Base-by-base conservation (phyloP, 768 basidiomycete genomes). In the Trametes meyenii region DNA sequence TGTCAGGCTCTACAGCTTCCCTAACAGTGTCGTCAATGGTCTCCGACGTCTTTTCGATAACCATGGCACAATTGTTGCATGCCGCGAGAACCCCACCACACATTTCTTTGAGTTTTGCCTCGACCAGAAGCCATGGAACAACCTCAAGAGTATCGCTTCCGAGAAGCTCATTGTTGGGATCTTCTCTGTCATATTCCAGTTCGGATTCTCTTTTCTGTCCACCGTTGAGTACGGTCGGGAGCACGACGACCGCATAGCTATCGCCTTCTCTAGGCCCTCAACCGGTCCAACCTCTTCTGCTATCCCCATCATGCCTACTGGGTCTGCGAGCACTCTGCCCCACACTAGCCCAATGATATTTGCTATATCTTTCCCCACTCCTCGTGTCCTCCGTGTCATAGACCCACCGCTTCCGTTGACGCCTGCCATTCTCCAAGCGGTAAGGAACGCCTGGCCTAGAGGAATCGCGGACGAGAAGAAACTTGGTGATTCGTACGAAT, bases 391-490 rank as follows among this genome's bases (percentile, higher is more conserved):
- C 76, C 85, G 89, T 53, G 90, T 92, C 54, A 85, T 92, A 56
- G 79, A 83, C 29, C 89, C 90, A n/a, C 90, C 90, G 16, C 80
- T 91, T 33, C 82, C 86, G 64, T 81, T 85, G 36, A 92, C 90
- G 7, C 90, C 90, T 11, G 90, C 90, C 55, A 90, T 92, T 57
- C 77, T 92, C n/a, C 86, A 89, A 69, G 87, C 89, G 17, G 88
- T 92, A 19, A 81, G 90, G 58, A 82, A 79, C 21, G 83, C 90
- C 36, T 92, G 90, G 90, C 90, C 90, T 17, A 81, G 89, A 66
- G 90, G 90, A 17, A 88, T 92, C 11, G 83, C 88, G 8, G 85
- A 86, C 0, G 90, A 92, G 72, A 89, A 86, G 77, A 91, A 88
- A 67, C 79, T 90, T 1, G 87, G 83, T 4, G 84, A 87, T 26